phyloP scores from a whole-genome alignment of 345 rosid species.

The Eucalyptus polybractea region DNA sequence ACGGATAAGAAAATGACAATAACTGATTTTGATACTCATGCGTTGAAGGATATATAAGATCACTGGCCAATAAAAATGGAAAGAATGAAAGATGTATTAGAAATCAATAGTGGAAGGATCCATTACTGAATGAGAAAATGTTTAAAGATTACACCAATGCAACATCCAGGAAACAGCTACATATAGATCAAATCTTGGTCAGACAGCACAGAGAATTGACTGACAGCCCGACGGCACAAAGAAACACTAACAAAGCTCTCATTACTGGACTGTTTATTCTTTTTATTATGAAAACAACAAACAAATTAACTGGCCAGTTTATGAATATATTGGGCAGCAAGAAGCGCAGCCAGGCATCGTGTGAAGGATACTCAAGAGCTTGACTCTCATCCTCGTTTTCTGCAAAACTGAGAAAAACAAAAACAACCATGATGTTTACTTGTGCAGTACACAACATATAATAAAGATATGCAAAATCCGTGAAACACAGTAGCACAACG shows the following conservation, averaged over 20 bases:
- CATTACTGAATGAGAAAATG: neutral
- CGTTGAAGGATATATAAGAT: neutral
- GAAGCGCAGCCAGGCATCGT: neutral
- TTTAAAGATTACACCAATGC: neutral
- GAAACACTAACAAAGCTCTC: neutral
- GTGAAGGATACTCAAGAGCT: constrained; percentile 51
- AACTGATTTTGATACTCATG: neutral
- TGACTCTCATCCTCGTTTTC: constrained; percentile 41
- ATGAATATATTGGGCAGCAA: neutral
- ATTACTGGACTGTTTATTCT: neutral
- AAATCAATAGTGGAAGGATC: neutral
- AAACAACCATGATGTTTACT: neutral
- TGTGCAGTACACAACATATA: neutral
- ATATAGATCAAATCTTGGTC: neutral
- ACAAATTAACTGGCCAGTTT: neutral
- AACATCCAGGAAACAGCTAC: neutral
- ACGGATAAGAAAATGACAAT: neutral
- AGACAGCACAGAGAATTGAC: neutral
- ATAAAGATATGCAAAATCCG: neutral
- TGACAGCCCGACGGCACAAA: neutral
- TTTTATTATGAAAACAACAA: neutral
- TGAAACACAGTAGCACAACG: neutral
- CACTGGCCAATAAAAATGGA: neutral
- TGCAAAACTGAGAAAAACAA: neutral
- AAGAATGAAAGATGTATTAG: neutral